Base-by-base conservation (phyloP, 2,329 filamentous ascomycete genomes). In the Thielaviopsis punctulata region DNA sequence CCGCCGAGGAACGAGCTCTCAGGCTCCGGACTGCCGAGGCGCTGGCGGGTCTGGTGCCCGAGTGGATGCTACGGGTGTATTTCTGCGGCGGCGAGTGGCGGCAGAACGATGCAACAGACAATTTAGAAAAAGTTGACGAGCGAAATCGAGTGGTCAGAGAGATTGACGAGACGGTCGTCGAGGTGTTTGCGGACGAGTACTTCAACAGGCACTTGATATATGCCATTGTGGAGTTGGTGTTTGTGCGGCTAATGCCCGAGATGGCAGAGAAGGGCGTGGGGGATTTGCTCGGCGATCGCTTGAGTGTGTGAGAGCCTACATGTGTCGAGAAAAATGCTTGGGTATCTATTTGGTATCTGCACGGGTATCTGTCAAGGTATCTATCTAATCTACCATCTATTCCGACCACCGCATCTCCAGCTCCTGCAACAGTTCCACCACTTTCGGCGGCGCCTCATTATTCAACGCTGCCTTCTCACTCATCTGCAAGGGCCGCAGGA, bases 161-260 rank as follows among this genome's bases (percentile, higher is more conserved):
- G 59, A 73, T 86, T 57, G 77, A 81, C 61, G 68, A 73, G 56
- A 67, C 76, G 23, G 69, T 88, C 45, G 71, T 96, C 46, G 79
- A 84, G 59, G 71, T 89, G 36, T 82, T 95, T 58, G 77, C 76
- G 15, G 88, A 95, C 65, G 72, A 76, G 49, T 95, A 95, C 67
- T 83, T 88, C 67, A 98, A 98, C 68, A 93, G 89, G 68, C 88
- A 95, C 67, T 69, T 96, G 27, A 70, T 95, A 59, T 95, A 94
- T 62, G 73, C 79, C 45, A 72, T 92, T 47, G 68, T 96, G 30
- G 92, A 98, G 67, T 67, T 90, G 54, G 64, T 95, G 2, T 70
- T 95, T n/a, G 76, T 87, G 53, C 79, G 83, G 57, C 66, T 96
- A 56, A 77, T 95, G 62, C 92, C 92, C 4, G 92, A 98, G 68